phyloP scores from a whole-genome alignment of 1,284 basidiomycete genomes.

The Ustilago tritici region DNA sequence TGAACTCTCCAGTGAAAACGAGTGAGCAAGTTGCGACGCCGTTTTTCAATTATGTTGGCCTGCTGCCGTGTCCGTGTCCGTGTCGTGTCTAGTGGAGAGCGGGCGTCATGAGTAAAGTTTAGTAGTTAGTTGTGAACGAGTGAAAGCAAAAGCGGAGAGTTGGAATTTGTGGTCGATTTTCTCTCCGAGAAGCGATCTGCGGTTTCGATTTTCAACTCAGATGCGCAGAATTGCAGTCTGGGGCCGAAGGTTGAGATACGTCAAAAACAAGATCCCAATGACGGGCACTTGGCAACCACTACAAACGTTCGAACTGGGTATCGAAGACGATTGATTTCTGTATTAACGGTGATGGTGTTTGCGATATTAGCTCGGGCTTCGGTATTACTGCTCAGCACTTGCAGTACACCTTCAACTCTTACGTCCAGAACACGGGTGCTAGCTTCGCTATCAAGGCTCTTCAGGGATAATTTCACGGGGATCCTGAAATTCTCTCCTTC shows the following conservation, averaged over 20 bases:
- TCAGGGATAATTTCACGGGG: constrained; percentile 4
- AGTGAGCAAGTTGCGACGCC: neutral
- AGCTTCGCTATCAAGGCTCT: constrained; percentile 50
- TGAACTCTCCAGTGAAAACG: constrained; percentile 5
- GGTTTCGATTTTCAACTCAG: neutral
- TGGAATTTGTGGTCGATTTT: neutral
- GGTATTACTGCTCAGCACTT: constrained; percentile 63
- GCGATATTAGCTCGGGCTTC: constrained; percentile 50
- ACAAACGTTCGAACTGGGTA: constrained; percentile 35
- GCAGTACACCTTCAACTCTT: constrained; percentile 42
- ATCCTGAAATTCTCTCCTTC: neutral
- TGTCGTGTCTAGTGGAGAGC: neutral
- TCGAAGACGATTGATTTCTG: constrained; percentile 66
- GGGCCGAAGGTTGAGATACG: constrained; percentile 8
- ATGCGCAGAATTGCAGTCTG: neutral
- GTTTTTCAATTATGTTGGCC: too few species aligned
- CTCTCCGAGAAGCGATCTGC: constrained; percentile 22
- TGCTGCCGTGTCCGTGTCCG: constrained; percentile 1
- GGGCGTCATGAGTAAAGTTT: too few species aligned
- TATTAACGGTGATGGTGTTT: constrained; percentile 65
- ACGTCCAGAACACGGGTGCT: constrained; percentile 54
- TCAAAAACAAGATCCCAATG: constrained; percentile 3
- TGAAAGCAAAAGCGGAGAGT: neutral
- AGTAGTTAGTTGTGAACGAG: neutral
- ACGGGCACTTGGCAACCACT: too few species aligned